Evolutionary conservation across 2,329 filamentous ascomycete species (phyloP).

Genomic region (Pseudopithomyces maydicus): DNA sequence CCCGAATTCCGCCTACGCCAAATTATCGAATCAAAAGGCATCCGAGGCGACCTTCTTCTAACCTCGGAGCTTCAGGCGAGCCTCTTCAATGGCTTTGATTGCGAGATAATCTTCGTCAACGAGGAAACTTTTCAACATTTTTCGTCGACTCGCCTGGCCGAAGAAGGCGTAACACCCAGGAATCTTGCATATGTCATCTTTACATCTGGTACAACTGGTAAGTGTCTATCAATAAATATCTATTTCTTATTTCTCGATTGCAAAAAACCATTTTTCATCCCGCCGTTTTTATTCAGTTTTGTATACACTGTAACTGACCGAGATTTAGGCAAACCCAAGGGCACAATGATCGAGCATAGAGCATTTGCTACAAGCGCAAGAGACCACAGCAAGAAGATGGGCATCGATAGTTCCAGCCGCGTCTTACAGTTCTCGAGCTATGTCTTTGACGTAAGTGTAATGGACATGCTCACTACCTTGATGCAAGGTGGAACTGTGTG

Average conservation of each 20-base stretch:
- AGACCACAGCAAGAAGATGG: conserved; percentile 36
- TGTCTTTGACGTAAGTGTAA: conserved; percentile 60
- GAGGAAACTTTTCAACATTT: background rate
- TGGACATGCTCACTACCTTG: conserved; percentile 61
- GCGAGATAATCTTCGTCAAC: background rate
- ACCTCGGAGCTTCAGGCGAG: background rate
- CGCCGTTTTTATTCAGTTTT: too few species aligned
- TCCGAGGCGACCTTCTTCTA: conserved; percentile 4
- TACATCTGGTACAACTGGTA: conserved; percentile 41
- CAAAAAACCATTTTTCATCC: too few species aligned
- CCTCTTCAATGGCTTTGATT: background rate
- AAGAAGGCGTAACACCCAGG: background rate
- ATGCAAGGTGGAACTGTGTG: conserved; percentile 65
- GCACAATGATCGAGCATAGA: conserved; percentile 56
- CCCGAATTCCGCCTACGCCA: conserved; percentile 1
- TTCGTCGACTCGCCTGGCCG: background rate
- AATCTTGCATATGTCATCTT: conserved; percentile 56
- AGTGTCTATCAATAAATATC: background rate
- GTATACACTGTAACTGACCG: background rate
- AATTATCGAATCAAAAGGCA: conserved; percentile 3
- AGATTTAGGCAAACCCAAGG: conserved; percentile 51
- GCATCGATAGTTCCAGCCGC: conserved; percentile 50
- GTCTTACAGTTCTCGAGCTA: conserved; percentile 60
- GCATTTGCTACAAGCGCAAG: conserved; percentile 34
- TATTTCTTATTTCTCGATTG: too few species aligned